Conservation (phyloP, 805 yeast species). For the Yamadazyma philogaea region DNA sequence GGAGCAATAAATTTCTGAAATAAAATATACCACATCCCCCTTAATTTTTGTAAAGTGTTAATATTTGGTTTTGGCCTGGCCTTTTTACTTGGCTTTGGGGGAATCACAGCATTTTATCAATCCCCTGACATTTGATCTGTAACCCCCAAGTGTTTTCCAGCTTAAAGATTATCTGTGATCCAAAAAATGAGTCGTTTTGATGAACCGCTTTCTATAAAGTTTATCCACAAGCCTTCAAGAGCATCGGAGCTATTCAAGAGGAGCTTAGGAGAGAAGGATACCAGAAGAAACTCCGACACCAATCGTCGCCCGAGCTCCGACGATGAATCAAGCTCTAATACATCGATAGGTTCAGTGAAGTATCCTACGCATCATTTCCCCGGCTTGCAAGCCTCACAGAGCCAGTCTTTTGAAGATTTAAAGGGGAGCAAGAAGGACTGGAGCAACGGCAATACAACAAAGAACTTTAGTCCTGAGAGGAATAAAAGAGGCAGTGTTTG, state of each 20-base stretch:
- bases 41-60: neutral
- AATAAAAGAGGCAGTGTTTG: neutral
- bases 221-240: conserved; percentile 40
- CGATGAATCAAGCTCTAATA: neutral
- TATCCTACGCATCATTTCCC: neutral
- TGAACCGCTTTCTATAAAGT: conserved; percentile 28
- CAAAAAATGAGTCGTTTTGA: conserved; percentile 5
- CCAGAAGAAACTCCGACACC: conserved; percentile 6
- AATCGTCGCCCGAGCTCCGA: conserved; percentile 1
- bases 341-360: neutral
- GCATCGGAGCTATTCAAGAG: conserved; percentile 26
- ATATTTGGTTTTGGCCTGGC: neutral
- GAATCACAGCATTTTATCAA: neutral
- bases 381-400: neutral
- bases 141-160: neutral
- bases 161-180: neutral
- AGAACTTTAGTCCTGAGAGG: neutral
- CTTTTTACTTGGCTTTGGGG: conserved; percentile 1
- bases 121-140: neutral
- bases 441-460: neutral
- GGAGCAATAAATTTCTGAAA: conserved; percentile 7
- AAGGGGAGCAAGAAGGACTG: neutral
- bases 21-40: conserved; percentile 3
- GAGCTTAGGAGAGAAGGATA: conserved; percentile 8
- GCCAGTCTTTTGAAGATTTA: neutral